Evolutionary conservation across 495 filamentous ascomycete species (phyloP).

Genomic region (Amphirosellinia nigrospora): DNA sequence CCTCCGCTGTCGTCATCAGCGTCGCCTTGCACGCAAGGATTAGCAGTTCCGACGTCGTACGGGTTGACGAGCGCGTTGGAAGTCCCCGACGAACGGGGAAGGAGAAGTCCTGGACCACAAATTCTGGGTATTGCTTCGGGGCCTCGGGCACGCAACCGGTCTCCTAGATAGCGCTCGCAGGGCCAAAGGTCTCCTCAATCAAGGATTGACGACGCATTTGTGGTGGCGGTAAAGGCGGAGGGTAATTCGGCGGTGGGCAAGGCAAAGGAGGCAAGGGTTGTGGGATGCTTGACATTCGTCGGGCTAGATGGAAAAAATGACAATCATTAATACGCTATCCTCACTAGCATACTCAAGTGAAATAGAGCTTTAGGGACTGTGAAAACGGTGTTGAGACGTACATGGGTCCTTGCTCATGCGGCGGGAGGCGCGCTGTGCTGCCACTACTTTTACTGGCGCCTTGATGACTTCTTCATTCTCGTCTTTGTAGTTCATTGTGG

Average conservation of each 20-base stretch:
- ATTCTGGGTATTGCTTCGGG: background rate
- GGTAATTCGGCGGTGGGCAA: slow-evolving; percentile 10
- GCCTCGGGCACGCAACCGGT: background rate
- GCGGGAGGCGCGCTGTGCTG: background rate
- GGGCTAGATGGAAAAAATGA: background rate
- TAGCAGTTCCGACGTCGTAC: background rate
- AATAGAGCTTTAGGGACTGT: background rate
- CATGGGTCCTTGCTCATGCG: background rate
- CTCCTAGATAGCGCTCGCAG: slow-evolving; percentile 4
- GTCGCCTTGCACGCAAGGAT: background rate
- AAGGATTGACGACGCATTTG: background rate
- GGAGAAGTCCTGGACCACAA: slow-evolving; percentile 13
- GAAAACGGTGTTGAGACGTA: background rate
- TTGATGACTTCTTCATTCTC: background rate
- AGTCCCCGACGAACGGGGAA: background rate
- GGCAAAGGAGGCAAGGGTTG: background rate
- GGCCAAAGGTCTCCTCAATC: background rate
- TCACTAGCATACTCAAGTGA: background rate
- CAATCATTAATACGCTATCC: background rate
- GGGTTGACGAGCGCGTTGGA: background rate
- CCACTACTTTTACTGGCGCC: background rate
- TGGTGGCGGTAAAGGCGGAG: background rate
- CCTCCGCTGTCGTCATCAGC: background rate
- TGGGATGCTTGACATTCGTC: background rate
- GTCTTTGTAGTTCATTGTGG: background rate